A percentile compares a stretch with the other conserved stretches of the same genome.
Conservation (phyloP, 495 filamentous ascomycete species). For the Cairneyella variabilis region DNA sequence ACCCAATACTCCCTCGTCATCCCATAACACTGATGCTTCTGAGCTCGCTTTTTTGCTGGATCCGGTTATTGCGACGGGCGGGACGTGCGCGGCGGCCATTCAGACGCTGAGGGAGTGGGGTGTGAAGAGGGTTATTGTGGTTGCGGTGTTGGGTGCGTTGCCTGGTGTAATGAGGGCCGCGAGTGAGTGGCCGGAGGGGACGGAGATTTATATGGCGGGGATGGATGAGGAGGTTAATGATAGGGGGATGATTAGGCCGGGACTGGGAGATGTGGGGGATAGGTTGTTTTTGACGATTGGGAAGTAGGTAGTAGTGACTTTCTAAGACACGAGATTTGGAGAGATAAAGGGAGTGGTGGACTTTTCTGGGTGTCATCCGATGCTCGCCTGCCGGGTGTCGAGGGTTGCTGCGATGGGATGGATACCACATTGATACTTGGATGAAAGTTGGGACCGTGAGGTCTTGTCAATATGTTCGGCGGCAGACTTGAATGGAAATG, state of each 20-base stretch:
- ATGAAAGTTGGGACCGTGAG: too few species aligned
- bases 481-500: too few species aligned
- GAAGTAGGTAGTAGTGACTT: conserved; percentile 62
- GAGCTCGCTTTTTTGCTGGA: conserved; percentile 81
- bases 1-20: conserved; percentile 33
- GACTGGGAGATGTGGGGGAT: conserved; percentile 89
- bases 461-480: too few species aligned
- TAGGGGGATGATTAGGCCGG: conserved; percentile 86
- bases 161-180: conserved; percentile 65
- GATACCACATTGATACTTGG: too few species aligned
- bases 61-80: conserved; percentile 91
- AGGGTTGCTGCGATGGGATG: too few species aligned
- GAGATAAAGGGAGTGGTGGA: background rate
- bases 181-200: conserved; percentile 65
- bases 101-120: conserved; percentile 90
- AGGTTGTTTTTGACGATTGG: conserved; percentile 89
- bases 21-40: conserved; percentile 40
- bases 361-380: background rate
- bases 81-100: conserved; percentile 84
- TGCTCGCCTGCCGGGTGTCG: too few species aligned
- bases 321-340: too few species aligned
- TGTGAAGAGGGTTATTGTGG: conserved; percentile 70
- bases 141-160: conserved; percentile 70
- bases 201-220: conserved; percentile 80
- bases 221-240: conserved; percentile 69